Evolutionary conservation across 164 flowering plant species (phyloP), one percentile per base, ranked within the genome.

Genomic region (Vitis rupestris): DNA sequence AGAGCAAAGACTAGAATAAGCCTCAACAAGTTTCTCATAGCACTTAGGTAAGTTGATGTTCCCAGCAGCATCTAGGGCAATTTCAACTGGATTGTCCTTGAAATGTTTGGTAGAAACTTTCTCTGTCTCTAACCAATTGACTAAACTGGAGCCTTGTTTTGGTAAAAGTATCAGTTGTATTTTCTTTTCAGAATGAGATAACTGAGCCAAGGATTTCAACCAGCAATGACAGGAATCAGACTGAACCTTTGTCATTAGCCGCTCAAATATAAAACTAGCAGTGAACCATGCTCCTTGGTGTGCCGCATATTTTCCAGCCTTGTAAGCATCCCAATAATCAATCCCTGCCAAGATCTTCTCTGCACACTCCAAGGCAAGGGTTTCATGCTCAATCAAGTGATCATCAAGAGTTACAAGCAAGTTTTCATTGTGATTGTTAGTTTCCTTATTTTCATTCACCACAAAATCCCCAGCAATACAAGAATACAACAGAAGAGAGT

Each of bases 271-370:
- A 69, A 73, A 82, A 44, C 81, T 64, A 55, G 89, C 83, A 12
- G 77, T 70, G 67, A 78, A 77, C 96, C 94, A 92, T 16, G 81
- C 79, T 58, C 93, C 96, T 54, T 83, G 82, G 74, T 80, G 80
- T 49, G 86, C 87, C 51, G 96, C 94, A 78, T 73, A 68, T 72
- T 65, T 84, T 68, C 88, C 96, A 75, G 77, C 76, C 76, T 61
- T 84, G 76, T 92, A 90, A 56, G 83, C 84, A 63, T 54, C 75
- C 98, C 96, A 90, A 64, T 79, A 68, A 69, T 85, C 78, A 16
- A 48, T 60, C 55, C 59, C 70, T 1, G 17, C 61, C 50, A 88
- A 57, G 77, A 88, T 75, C 72, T 83, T 74, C 63, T 78, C 75
- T 48, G 85, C 78, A 75, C 72, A 81, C 30, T 73, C 79, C 63